Evolutionary conservation across 2,329 filamentous ascomycete genomes (phyloP).

Genomic region (Fusarium napiforme): DNA sequence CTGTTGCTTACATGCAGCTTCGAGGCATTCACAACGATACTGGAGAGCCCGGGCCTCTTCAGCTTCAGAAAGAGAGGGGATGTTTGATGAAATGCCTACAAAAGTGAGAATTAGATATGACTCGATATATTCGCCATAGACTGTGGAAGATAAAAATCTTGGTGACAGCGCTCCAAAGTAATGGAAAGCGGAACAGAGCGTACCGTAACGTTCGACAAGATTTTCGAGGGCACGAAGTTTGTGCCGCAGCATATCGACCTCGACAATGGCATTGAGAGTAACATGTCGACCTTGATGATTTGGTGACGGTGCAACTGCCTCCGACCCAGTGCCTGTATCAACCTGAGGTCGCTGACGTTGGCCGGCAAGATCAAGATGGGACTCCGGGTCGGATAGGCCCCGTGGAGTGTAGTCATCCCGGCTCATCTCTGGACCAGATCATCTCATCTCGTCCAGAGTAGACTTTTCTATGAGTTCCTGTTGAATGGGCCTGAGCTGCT

Average conservation of each 20-base stretch:
- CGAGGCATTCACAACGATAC: constrained; percentile 69
- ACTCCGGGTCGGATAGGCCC: constrained; percentile 47
- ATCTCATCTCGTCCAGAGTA: constrained; percentile 45
- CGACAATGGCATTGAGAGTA: constrained; percentile 58
- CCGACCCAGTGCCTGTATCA: constrained; percentile 61
- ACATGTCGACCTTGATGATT: constrained; percentile 60
- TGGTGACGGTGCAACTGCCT: constrained; percentile 60
- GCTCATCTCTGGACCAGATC: constrained; percentile 46
- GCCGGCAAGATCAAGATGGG: constrained; percentile 48
- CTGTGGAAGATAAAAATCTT: constrained; percentile 11
- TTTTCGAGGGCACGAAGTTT: constrained; percentile 63
- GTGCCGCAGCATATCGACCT: constrained; percentile 66
- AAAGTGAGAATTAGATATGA: constrained; percentile 29
- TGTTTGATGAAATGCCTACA: constrained; percentile 45
- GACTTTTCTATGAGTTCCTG: constrained; percentile 41
- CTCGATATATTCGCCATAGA: constrained; percentile 2
- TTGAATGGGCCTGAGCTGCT: constrained; percentile 39
- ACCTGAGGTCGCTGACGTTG: constrained; percentile 60
- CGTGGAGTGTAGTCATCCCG: constrained; percentile 47
- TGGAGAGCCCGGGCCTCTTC: constrained; percentile 68
- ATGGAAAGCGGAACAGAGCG: constrained; percentile 35
- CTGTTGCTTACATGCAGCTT: constrained; percentile 59
- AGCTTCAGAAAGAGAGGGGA: constrained; percentile 62
- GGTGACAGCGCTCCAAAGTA: constrained; percentile 15
- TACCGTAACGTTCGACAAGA: constrained; percentile 63